phyloP scores from a whole-genome alignment of 495 filamentous ascomycete species.

The Neurospora sp. region DNA sequence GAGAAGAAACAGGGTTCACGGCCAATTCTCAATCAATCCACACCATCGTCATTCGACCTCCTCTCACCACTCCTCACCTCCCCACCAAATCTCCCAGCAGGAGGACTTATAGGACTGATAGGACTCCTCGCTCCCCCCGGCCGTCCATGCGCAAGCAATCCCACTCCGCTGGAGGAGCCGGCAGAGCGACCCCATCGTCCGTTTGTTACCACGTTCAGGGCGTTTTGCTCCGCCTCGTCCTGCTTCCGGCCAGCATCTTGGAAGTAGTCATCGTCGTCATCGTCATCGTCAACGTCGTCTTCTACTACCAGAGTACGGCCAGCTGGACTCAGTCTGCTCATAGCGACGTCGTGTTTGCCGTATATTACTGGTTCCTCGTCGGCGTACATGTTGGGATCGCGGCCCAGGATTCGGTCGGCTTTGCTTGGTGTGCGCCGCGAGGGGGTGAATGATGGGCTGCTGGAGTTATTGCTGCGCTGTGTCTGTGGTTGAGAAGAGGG shows the following conservation, averaged over 20 bases:
- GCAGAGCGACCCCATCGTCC: constrained; percentile 25
- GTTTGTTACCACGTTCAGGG: constrained; percentile 35
- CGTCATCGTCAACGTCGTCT: constrained; percentile 16
- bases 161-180: constrained; percentile 22
- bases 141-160: constrained; percentile 21
- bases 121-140: neutral
- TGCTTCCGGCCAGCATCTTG: neutral
- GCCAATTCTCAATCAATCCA: constrained; percentile 9
- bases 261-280: constrained; percentile 1
- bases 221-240: constrained; percentile 27
- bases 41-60: constrained; percentile 13
- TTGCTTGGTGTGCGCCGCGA: constrained; percentile 30
- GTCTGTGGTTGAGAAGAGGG: neutral
- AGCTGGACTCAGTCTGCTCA: constrained; percentile 29
- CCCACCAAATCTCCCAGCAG: neutral
- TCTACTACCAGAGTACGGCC: constrained; percentile 27
- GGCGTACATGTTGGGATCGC: constrained; percentile 38
- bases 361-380: constrained; percentile 20
- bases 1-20: neutral
- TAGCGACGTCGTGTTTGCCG: constrained; percentile 23
- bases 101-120: neutral
- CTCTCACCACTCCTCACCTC: neutral
- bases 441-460: neutral
- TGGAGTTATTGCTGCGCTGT: neutral
- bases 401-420: constrained; percentile 39